These are phyloP conservation scores for Starmerella stigmatis DNA, from an alignment of 805 yeast species.

Conservation along the genomic window DNA sequence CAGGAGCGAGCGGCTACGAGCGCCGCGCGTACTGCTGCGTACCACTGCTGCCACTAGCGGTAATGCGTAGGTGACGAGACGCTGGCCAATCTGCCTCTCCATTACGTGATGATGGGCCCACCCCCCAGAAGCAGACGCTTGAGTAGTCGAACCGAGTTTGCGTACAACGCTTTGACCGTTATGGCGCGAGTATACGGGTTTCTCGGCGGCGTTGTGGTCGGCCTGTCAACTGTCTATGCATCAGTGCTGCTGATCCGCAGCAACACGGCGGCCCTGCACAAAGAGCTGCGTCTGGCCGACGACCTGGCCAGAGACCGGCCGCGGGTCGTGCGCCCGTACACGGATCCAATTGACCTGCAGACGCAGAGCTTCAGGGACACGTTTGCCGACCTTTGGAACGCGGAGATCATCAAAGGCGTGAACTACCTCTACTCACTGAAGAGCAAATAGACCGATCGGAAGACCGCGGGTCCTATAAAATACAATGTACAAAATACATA, in stretches of 20 bases:
- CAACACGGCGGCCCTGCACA: constrained; percentile 39
- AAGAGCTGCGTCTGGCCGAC: constrained; percentile 40
- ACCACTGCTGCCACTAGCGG: background rate
- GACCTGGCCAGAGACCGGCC: constrained; percentile 45
- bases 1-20: too few species aligned
- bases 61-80: background rate
- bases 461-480: too few species aligned
- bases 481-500: background rate
- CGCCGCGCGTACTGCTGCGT: background rate
- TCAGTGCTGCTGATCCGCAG: constrained; percentile 47
- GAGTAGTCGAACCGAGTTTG: too few species aligned
- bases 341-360: constrained; percentile 38
- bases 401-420: constrained; percentile 52
- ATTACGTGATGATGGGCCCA: too few species aligned
- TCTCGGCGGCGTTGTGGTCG: constrained; percentile 52
- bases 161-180: background rate
- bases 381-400: constrained; percentile 69
- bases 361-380: constrained; percentile 48
- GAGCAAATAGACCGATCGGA: constrained; percentile 8
- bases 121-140: too few species aligned
- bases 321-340: constrained; percentile 37
- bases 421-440: constrained; percentile 44
- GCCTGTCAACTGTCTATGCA: constrained; percentile 47
- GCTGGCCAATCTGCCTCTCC: too few species aligned
- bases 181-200: constrained; percentile 47